Conservation (phyloP, 139 green algal species). For the Chlorella sp. region DNA sequence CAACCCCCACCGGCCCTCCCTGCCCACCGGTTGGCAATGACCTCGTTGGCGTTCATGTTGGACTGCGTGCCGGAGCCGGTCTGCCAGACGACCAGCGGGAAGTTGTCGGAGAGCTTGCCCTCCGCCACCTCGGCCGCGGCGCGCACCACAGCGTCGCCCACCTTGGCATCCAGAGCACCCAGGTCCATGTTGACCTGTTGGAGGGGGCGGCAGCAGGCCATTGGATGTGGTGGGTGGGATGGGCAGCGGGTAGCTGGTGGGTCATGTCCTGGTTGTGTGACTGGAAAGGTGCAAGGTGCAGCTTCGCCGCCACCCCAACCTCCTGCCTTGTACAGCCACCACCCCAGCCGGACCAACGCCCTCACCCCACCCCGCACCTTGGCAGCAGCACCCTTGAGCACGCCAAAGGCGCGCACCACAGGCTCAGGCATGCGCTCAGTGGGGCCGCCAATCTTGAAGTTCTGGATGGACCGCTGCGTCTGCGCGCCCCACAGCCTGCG, state of each 20-base stretch:
- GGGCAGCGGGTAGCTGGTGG: too few species aligned
- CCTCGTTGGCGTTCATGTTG: constrained; percentile 99
- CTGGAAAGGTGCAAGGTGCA: too few species aligned
- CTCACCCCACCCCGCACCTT: constrained; percentile 64
- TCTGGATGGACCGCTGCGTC: constrained; percentile 94
- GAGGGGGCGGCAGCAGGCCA: too few species aligned
- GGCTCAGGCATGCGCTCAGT: constrained; percentile 93
- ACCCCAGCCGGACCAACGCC: too few species aligned
- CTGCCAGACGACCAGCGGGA: constrained; percentile 96
- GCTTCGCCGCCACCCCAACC: too few species aligned
- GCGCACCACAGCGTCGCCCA: constrained; percentile 76
- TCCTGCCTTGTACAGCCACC: not conserved
- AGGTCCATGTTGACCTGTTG: constrained; percentile 79
- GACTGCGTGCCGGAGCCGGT: constrained; percentile 94
- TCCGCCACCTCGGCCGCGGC: constrained; percentile 84
- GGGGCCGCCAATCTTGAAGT: constrained; percentile 97
- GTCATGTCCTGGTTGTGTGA: too few species aligned
- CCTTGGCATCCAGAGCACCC: constrained; percentile 68
- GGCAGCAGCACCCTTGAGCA: constrained; percentile 90
- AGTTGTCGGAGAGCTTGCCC: constrained; percentile 91
- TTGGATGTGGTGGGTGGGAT: too few species aligned
- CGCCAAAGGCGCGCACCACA: constrained; percentile 90
- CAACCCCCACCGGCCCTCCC: not conserved
- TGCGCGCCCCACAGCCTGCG: constrained; percentile 97
- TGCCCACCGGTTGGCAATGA: constrained; percentile 82